Evolutionary conservation across 257 asterid genomes (phyloP).

Genomic region (Galeopsis tetrahit): DNA sequence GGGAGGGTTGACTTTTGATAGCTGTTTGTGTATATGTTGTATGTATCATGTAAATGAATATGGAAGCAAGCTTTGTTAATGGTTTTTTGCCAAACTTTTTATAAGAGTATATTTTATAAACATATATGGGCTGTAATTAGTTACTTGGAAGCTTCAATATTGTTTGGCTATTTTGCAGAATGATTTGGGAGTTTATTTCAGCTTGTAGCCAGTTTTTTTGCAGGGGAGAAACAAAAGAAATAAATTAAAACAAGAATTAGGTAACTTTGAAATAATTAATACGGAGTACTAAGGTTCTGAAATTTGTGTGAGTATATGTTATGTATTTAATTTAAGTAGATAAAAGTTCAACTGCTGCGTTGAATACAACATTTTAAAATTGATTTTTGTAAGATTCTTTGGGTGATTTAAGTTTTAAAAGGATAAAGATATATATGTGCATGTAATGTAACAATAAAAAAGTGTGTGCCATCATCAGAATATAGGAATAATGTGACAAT

Average conservation of each 20-base stretch:
- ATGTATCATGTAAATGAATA: slow-evolving; percentile 31
- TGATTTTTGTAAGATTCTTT: slow-evolving; percentile 3
- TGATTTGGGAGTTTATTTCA: slow-evolving; percentile 13
- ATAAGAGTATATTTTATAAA: slow-evolving; percentile 28
- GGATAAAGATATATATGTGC: background rate
- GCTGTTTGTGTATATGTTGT: slow-evolving; percentile 25
- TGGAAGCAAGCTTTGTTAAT: slow-evolving; percentile 47
- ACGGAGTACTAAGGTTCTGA: background rate
- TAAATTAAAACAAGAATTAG: slow-evolving; percentile 33
- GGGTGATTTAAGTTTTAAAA: slow-evolving; percentile 22
- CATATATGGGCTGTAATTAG: background rate
- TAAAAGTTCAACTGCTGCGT: slow-evolving; percentile 37
- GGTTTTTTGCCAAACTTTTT: slow-evolving; percentile 65
- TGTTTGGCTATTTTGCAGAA: slow-evolving; percentile 21
- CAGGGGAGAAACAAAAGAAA: background rate
- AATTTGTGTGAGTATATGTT: background rate
- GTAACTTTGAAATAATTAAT: slow-evolving; percentile 31
- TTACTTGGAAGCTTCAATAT: slow-evolving; percentile 23
- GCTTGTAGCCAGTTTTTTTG: slow-evolving; percentile 16
- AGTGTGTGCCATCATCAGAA: background rate
- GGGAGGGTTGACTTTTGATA: slow-evolving; percentile 56
- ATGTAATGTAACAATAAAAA: background rate
- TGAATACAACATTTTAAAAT: slow-evolving; percentile 22
- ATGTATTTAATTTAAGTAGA: slow-evolving; percentile 16
- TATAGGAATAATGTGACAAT: background rate